These are phyloP conservation scores for Ophidiomyces ophidiicola DNA, from an alignment of 2,329 filamentous ascomycete genomes.

Conservation along the genomic window DNA sequence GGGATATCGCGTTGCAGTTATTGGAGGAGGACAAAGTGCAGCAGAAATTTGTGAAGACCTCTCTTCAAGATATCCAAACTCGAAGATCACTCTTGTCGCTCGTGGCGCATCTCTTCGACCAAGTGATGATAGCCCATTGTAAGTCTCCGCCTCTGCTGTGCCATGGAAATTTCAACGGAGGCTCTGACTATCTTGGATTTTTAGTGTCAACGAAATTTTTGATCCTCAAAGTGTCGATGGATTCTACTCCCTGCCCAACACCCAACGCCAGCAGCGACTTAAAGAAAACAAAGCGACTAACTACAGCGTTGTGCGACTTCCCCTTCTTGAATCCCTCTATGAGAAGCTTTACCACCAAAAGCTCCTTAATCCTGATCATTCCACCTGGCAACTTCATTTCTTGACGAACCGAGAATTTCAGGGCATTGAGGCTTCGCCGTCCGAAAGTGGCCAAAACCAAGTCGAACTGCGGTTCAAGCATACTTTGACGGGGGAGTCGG, in stretches of 20 bases:
- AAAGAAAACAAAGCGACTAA: conserved; percentile 71
- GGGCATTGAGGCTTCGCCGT: conserved; percentile 44
- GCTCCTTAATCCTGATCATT: conserved; percentile 56
- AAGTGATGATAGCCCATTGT: conserved; percentile 94
- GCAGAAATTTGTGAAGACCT: conserved; percentile 93
- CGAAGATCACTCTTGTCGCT: conserved; percentile 65
- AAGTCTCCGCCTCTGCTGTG: conserved; percentile 28
- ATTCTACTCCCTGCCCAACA: conserved; percentile 56
- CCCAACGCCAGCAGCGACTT: conserved; percentile 50
- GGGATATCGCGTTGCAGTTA: conserved; percentile 62
- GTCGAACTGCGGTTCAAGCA: conserved; percentile 12
- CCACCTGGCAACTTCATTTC: conserved; percentile 71
- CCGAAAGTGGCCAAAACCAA: conserved; percentile 23
- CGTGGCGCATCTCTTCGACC: conserved; percentile 71
- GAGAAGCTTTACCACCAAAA: conserved; percentile 78
- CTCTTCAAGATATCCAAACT: conserved; percentile 68
- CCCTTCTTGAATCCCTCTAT: conserved; percentile 80
- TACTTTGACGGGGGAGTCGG: conserved; percentile 3
- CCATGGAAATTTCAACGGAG: not conserved
- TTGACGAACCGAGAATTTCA: conserved; percentile 55
- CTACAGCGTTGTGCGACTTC: conserved; percentile 86
- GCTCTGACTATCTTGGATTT: not conserved
- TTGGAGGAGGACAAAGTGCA: conserved; percentile 83
- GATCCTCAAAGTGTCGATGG: conserved; percentile 73
- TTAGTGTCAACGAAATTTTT: conserved; percentile 88